Percentiles rank a stretch among this genome's conserved stretches.
phyloP scores from a whole-genome alignment of 1,284 basidiomycete species.

The Cryptococcus sp. region DNA sequence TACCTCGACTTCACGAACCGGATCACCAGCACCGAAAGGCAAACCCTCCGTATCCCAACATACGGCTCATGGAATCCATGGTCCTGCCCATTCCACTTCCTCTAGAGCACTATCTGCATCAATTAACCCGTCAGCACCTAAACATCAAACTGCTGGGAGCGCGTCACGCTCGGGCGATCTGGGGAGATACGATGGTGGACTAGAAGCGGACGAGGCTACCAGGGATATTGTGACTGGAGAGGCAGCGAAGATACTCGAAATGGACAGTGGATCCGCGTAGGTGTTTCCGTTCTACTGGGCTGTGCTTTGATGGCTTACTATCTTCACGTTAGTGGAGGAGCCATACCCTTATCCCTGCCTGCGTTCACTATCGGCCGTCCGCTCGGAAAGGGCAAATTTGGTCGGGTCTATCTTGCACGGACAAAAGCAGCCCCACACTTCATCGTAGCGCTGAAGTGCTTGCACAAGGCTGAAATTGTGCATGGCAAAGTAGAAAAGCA shows the following conservation, averaged over 20 bases:
- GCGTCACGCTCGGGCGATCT: slow-evolving; percentile 58
- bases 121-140: slow-evolving; percentile 21
- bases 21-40: slow-evolving; percentile 16
- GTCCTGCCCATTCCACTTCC: slow-evolving; percentile 49
- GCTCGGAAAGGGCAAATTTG: slow-evolving; percentile 97
- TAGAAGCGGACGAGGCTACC: slow-evolving; percentile 70
- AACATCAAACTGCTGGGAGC: slow-evolving; percentile 11
- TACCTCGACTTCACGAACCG: not conserved
- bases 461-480: slow-evolving; percentile 96
- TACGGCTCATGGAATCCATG: slow-evolving; percentile 50
- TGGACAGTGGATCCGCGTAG: slow-evolving; percentile 72
- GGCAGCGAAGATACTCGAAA: slow-evolving; percentile 70
- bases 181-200: slow-evolving; percentile 80
- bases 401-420: slow-evolving; percentile 96
- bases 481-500: slow-evolving; percentile 90
- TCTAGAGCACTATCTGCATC: slow-evolving; percentile 33
- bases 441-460: slow-evolving; percentile 94
- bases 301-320: not conserved
- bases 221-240: slow-evolving; percentile 63
- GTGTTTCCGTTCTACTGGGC: slow-evolving; percentile 35
- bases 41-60: slow-evolving; percentile 31
- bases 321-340: slow-evolving; percentile 53
- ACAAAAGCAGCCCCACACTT: slow-evolving; percentile 84
- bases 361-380: slow-evolving; percentile 94
- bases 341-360: slow-evolving; percentile 59